These are phyloP conservation scores for Penicillium sp. DNA, from an alignment of 2,329 filamentous ascomycete species.

Conservation along the genomic window DNA sequence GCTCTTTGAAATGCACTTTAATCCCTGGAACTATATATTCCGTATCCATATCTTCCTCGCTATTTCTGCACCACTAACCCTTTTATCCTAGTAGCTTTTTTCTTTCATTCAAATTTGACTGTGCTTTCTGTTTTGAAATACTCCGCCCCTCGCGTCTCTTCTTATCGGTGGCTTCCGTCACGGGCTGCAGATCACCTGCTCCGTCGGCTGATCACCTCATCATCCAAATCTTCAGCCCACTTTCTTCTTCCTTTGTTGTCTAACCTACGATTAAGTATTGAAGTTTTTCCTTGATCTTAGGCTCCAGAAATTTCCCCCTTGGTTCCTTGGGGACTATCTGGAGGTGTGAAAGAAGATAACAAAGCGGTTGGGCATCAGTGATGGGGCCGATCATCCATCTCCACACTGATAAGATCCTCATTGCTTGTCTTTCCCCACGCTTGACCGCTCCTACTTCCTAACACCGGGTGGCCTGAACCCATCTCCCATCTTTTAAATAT, in stretches of 20 bases:
- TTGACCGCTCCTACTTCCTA: conserved; percentile 24
- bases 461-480: conserved; percentile 22
- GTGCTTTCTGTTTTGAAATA: background rate
- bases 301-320: background rate
- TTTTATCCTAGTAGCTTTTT: background rate
- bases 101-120: background rate
- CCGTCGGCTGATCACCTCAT: conserved; percentile 28
- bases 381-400: conserved; percentile 17
- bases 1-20: background rate
- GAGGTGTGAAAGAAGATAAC: background rate
- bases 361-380: conserved; percentile 21
- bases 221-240: conserved; percentile 5
- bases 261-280: background rate
- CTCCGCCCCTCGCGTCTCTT: conserved; percentile 4
- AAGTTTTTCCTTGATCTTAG: background rate
- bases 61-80: background rate
- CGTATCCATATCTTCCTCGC: background rate
- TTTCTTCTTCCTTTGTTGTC: background rate
- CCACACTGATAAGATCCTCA: conserved; percentile 28
- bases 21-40: background rate
- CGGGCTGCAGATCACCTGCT: conserved; percentile 27
- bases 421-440: conserved; percentile 19
- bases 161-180: conserved; percentile 13
- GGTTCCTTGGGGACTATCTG: background rate
- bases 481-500: conserved; percentile 3